A percentile compares a stretch with the other conserved stretches of the same genome.
Evolutionary conservation across 2,329 filamentous ascomycete species (phyloP).

Genomic region (Fusarium multiceps): DNA sequence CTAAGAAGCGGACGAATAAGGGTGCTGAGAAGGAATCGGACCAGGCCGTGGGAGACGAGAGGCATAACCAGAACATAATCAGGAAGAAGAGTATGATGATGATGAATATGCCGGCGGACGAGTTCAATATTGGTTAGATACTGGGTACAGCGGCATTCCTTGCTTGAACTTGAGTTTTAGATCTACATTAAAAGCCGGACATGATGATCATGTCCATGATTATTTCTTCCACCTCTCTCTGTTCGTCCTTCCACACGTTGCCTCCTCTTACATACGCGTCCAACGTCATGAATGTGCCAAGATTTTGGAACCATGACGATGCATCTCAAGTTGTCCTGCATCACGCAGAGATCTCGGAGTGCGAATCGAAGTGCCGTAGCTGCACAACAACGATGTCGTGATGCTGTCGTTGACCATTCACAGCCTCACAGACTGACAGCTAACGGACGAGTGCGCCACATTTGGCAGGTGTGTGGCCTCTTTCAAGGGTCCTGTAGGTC

Average conservation of each 20-base stretch:
- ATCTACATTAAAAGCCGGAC: slow-evolving; percentile 34
- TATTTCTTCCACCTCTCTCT: slow-evolving; percentile 10
- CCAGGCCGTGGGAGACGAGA: slow-evolving; percentile 49
- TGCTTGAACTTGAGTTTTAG: slow-evolving; percentile 23
- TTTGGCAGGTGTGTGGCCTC: slow-evolving; percentile 15
- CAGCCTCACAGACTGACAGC: slow-evolving; percentile 27
- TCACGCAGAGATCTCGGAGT: slow-evolving; percentile 12
- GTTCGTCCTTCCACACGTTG: not conserved
- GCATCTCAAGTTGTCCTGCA: slow-evolving; percentile 9
- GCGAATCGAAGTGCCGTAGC: slow-evolving; percentile 4
- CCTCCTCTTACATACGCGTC: not conserved
- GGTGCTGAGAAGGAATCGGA: slow-evolving; percentile 52
- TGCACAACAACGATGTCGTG: slow-evolving; percentile 10
- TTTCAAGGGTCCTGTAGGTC: slow-evolving; percentile 29
- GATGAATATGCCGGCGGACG: slow-evolving; percentile 71
- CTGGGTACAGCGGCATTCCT: slow-evolving; percentile 20
- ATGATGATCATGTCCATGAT: slow-evolving; percentile 19
- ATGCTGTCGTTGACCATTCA: slow-evolving; percentile 24
- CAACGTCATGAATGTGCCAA: slow-evolving; percentile 23
- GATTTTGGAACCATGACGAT: slow-evolving; percentile 18
- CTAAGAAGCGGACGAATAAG: slow-evolving; percentile 54
- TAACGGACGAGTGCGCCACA: slow-evolving; percentile 25
- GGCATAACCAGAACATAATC: slow-evolving; percentile 57
- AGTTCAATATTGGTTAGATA: slow-evolving; percentile 74
- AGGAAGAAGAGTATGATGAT: slow-evolving; percentile 73